A percentile compares a stretch with the other conserved stretches of the same genome.
These are phyloP conservation scores for Pseudonectria foliicola DNA, from an alignment of 2,329 filamentous ascomycete species.

Conservation along the genomic window DNA sequence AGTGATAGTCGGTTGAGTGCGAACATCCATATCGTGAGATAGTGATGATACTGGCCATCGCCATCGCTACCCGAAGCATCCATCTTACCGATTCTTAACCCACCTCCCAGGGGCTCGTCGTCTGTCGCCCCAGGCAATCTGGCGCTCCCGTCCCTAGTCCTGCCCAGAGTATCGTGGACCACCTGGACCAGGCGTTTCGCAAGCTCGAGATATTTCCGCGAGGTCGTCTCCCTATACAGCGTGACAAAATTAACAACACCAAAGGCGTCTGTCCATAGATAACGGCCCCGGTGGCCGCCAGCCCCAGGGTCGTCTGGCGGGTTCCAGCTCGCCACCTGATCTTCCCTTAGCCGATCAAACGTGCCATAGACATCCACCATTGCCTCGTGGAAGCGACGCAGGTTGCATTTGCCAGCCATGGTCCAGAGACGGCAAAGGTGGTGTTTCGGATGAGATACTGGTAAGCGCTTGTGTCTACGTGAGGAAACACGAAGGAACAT, in stretches of 20 bases:
- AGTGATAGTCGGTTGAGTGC: constrained; percentile 47
- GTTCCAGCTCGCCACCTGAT: constrained; percentile 31
- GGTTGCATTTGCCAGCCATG: too few species aligned
- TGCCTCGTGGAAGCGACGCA: constrained; percentile 26
- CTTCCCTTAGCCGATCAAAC: constrained; percentile 16
- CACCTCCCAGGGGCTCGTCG: constrained; percentile 43
- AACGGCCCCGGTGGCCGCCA: constrained; percentile 49
- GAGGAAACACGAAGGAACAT: too few species aligned
- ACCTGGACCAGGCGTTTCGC: constrained; percentile 40
- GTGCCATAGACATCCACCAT: constrained; percentile 33
- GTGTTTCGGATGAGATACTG: too few species aligned
- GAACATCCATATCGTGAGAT: constrained; percentile 57
- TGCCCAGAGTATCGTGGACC: constrained; percentile 47
- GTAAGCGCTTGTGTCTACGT: too few species aligned
- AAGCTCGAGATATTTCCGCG: constrained; percentile 37
- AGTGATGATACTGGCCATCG: constrained; percentile 57
- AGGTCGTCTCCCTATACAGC: constrained; percentile 34
- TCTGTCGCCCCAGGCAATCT: constrained; percentile 46
- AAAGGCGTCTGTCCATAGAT: constrained; percentile 56
- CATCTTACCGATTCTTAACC: constrained; percentile 51
- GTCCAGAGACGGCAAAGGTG: too few species aligned
- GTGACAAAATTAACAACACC: constrained; percentile 53
- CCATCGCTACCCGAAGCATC: constrained; percentile 40
- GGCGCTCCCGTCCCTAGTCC: constrained; percentile 39
- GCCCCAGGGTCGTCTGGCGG: constrained; percentile 38